A percentile compares a stretch with the other conserved stretches of the same genome.
phyloP scores from a whole-genome alignment of 306 rosid genomes.

The Glycine soja region DNA sequence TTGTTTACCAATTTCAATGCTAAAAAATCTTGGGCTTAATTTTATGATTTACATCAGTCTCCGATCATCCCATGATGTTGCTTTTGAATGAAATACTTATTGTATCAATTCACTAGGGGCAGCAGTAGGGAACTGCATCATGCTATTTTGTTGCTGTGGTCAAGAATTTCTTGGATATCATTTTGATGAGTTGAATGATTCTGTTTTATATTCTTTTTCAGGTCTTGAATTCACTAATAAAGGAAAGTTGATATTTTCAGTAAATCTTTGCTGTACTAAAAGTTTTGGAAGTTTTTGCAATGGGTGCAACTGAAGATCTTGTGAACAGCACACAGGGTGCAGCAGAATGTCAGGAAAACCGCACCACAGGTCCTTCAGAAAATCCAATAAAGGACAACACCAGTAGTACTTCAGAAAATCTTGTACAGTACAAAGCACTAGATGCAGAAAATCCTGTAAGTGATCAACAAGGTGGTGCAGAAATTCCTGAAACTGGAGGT shows the following conservation, averaged over 20 bases:
- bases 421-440: not conserved
- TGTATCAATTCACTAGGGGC: no score
- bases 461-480: not conserved
- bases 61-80: not conserved
- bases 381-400: conserved; percentile 37
- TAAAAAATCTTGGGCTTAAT: conserved; percentile 25
- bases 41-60: conserved; percentile 19
- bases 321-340: not conserved
- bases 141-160: conserved; percentile 27
- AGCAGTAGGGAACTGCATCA: not conserved
- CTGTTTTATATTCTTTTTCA: conserved; percentile 27
- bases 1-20: conserved; percentile 21
- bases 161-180: conserved; percentile 10
- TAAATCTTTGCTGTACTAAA: conserved; percentile 9
- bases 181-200: conserved; percentile 33
- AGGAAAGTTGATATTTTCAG: conserved; percentile 28
- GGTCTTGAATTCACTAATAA: conserved; percentile 34
- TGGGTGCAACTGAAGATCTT: conserved; percentile 56
- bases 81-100: not conserved
- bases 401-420: conserved; percentile 48
- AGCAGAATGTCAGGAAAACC: conserved; percentile 41
- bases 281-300: conserved; percentile 43
- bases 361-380: conserved; percentile 48
- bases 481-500: not conserved
- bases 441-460: not conserved